Conservation (phyloP, 2,329 filamentous ascomycete genomes). For the Fusarium newnesense region DNA sequence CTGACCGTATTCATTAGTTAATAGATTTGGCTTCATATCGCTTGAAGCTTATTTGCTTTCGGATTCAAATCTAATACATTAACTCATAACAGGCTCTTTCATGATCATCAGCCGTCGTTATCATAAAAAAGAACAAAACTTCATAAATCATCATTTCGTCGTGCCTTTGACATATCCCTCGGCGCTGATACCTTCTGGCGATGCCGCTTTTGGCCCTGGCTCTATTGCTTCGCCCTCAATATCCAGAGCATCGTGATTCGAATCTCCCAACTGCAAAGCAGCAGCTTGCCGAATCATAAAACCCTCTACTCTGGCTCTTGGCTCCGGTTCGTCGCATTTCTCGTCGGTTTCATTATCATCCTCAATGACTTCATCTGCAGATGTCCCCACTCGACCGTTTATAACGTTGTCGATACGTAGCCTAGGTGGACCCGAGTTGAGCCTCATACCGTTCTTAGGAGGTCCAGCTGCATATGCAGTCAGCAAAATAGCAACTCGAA, state of each 20-base stretch:
- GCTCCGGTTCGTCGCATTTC: constrained; percentile 15
- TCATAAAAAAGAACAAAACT: constrained; percentile 20
- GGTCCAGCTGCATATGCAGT: constrained; percentile 47
- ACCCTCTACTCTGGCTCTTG: constrained; percentile 5
- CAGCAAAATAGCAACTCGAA: constrained; percentile 18
- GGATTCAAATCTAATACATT: neutral
- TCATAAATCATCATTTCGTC: constrained; percentile 33
- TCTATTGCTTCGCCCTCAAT: constrained; percentile 1
- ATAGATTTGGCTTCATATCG: neutral
- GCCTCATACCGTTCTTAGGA: constrained; percentile 49
- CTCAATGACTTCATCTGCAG: constrained; percentile 37
- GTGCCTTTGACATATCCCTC: neutral
- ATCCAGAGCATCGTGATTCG: neutral
- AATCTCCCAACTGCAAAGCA: neutral
- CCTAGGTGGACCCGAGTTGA: constrained; percentile 52
- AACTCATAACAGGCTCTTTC: neutral
- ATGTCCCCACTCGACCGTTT: constrained; percentile 46
- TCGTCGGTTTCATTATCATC: constrained; percentile 36
- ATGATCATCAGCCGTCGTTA: constrained; percentile 16
- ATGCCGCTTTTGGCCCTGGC: neutral
- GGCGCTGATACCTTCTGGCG: neutral
- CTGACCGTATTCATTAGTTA: neutral
- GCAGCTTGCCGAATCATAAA: constrained; percentile 22
- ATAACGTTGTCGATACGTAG: constrained; percentile 54
- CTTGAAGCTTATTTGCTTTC: neutral